Base-by-base conservation (phyloP, 2,329 filamentous ascomycete genomes). In the Verticillium zaregamsianum region DNA sequence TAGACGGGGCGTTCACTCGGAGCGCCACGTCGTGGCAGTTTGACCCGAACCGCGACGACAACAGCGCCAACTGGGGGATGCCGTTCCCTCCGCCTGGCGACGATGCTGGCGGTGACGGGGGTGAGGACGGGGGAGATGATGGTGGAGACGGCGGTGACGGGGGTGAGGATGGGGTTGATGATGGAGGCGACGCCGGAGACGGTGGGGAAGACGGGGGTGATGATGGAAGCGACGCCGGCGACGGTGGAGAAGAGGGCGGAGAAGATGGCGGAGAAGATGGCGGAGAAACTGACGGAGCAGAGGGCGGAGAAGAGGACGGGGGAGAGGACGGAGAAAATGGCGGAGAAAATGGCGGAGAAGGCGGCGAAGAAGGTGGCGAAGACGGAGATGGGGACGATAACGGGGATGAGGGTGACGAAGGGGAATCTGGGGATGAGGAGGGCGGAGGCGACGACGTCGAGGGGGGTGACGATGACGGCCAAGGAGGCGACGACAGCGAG, bases 31-130 rank as follows among this genome's bases (percentile, higher is more conserved):
- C 66, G 39, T 75, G 69, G 71, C 61, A 64, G 9, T 70, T 69
- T 3, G 73, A 75, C 31, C 73, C 73, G 1, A 75, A 75, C 33
- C 68, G 74, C 52, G 60, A 68, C 8, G 63, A 63, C 4, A 75
- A 75, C 58, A 54, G 59, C 0, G 63, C 52, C 3, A 39, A 39
- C 28, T 65, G 61, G 61, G 60, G 56, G 5, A 20, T 63, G 23
- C 57, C 33, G 12, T 63, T 60, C 25, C 59, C 59, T 17, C 56
- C 31, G n/a, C 32, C 15, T 6, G 70, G 71, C 23, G 63, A 65
- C 5, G 65, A 58, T 20, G 63, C 62, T 1, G 68, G 72, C 15
- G 73, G 68, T 56, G 70, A 45, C 11, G 55, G 33, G 25, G 37
- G n/a, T 69, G 72, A 66, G 63, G 66, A 63, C 57, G 60, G 39